Percentiles rank a stretch among this genome's conserved stretches.
phyloP scores from a whole-genome alignment of 2,329 filamentous ascomycete genomes.

The Nemania sp. region DNA sequence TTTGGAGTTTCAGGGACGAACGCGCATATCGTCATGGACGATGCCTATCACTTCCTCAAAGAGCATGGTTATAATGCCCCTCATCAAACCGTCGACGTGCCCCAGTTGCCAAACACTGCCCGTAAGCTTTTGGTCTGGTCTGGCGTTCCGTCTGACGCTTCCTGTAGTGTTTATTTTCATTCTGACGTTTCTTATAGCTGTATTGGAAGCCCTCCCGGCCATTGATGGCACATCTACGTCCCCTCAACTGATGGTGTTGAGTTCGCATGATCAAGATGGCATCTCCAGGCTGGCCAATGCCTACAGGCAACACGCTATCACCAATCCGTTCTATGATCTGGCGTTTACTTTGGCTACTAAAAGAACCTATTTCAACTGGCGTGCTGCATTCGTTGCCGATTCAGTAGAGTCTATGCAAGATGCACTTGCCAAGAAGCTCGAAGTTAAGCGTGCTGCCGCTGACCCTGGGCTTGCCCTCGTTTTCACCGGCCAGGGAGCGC shows the following conservation, averaged over 20 bases:
- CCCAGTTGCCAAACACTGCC: neutral
- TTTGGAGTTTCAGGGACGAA: constrained; percentile 23
- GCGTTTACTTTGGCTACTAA: constrained; percentile 12
- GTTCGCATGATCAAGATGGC: constrained; percentile 23
- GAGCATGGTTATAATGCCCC: constrained; percentile 8
- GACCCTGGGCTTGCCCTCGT: constrained; percentile 33
- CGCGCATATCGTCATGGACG: constrained; percentile 19
- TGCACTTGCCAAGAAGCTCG: constrained; percentile 3
- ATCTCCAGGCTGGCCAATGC: constrained; percentile 13
- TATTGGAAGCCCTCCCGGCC: neutral
- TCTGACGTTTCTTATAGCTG: neutral
- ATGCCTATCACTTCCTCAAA: constrained; percentile 13
- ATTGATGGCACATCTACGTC: neutral
- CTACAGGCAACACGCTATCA: constrained; percentile 11
- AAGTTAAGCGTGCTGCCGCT: constrained; percentile 1
- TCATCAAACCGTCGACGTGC: constrained; percentile 4
- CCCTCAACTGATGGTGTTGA: constrained; percentile 18
- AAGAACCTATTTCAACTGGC: constrained; percentile 21
- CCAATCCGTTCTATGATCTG: constrained; percentile 9
- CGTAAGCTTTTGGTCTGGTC: neutral
- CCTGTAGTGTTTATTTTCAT: neutral
- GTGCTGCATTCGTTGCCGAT: constrained; percentile 11
- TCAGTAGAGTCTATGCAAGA: constrained; percentile 6
- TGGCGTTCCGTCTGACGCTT: neutral
- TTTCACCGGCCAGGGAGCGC: constrained; percentile 53